These are phyloP conservation scores for Fagus crenata DNA, from an alignment of 306 rosid genomes.

Conservation along the genomic window DNA sequence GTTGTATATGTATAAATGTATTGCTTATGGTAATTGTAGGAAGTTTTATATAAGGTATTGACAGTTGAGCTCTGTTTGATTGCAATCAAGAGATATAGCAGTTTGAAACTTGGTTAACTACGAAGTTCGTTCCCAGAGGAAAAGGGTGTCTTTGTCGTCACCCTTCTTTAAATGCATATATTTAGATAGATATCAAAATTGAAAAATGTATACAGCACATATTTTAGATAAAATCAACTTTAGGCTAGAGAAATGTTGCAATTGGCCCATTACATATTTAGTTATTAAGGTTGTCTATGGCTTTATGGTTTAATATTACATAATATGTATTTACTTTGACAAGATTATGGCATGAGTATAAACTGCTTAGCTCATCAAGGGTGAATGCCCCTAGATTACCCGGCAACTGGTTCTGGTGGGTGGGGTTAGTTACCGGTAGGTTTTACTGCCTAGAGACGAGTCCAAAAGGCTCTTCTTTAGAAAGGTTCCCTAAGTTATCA, in stretches of 20 bases:
- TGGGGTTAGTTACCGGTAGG: no score
- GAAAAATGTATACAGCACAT: not conserved
- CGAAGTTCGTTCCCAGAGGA: not conserved
- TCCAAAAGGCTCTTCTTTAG: no score
- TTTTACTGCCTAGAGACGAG: no score
- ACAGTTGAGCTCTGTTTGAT: conserved; percentile 4
- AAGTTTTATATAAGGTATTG: not conserved
- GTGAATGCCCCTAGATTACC: no score
- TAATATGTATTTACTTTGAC: not conserved
- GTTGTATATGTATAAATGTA: no score
- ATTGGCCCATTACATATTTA: not conserved
- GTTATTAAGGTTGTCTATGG: not conserved
- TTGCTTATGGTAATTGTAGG: not conserved
- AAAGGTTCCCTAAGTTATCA: no score
- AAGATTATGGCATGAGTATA: not conserved
- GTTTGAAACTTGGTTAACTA: not conserved
- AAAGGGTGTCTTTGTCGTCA: not conserved
- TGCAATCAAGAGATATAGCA: not conserved
- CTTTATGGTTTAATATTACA: not conserved
- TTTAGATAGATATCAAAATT: not conserved
- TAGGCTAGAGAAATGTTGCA: not conserved
- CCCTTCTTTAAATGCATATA: not conserved
- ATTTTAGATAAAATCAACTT: not conserved
- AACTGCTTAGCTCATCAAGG: no score
- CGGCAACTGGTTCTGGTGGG: no score